Conservation (phyloP, 306 rosid genomes). For the Prinsepia uniflora region DNA sequence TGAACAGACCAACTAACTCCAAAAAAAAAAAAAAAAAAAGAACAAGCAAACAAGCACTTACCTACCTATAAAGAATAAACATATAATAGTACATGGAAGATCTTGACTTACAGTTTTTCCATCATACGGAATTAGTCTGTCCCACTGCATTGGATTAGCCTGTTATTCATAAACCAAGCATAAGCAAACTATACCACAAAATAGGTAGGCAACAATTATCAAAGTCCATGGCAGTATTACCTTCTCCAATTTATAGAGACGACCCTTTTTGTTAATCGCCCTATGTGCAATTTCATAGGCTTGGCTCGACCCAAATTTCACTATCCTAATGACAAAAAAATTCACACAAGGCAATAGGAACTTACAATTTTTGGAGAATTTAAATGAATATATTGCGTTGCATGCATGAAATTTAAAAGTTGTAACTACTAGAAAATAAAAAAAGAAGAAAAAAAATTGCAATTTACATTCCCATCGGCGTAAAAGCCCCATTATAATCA, state of each 20-base stretch:
- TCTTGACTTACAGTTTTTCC: slow-evolving; percentile 72
- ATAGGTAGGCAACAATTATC: not conserved
- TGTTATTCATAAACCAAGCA: slow-evolving; percentile 31
- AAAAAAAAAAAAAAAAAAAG: not conserved
- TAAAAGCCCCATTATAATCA: slow-evolving; percentile 43
- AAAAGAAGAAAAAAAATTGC: not conserved
- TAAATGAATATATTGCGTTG: not conserved
- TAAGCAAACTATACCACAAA: not conserved
- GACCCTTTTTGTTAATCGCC: slow-evolving; percentile 34
- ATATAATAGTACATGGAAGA: not conserved
- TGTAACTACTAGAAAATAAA: not conserved
- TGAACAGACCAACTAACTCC: not conserved
- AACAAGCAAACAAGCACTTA: not conserved
- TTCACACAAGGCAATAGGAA: not conserved
- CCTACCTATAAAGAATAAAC: not conserved
- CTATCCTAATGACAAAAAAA: slow-evolving; percentile 50
- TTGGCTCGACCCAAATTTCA: slow-evolving; percentile 49
- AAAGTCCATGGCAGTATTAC: slow-evolving; percentile 40
- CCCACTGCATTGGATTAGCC: slow-evolving; percentile 63
- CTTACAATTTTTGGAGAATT: not conserved
- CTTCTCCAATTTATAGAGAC: slow-evolving; percentile 58
- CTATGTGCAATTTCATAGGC: slow-evolving; percentile 38
- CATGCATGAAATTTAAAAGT: not conserved
- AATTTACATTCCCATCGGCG: slow-evolving; percentile 49
- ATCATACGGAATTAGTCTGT: slow-evolving; percentile 43